phyloP scores from a whole-genome alignment of 352 stramenopile species.

The Pythium biforme region DNA sequence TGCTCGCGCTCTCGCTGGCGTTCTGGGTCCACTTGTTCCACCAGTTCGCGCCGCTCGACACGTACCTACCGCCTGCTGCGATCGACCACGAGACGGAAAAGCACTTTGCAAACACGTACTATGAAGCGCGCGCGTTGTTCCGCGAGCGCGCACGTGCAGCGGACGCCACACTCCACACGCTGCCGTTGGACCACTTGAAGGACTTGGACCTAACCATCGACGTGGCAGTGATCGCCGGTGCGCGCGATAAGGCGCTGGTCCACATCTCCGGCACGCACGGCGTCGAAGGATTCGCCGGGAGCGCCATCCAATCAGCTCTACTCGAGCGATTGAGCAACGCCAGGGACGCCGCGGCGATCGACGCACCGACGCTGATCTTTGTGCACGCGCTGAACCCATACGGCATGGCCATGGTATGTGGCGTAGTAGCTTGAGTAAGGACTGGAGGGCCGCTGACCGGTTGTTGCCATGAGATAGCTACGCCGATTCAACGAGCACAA shows the following conservation, averaged over 20 bases:
- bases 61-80: slow-evolving; percentile 35
- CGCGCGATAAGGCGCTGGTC: slow-evolving; percentile 25
- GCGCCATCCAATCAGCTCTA: slow-evolving; percentile 51
- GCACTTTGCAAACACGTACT: slow-evolving; percentile 35
- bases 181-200: slow-evolving; percentile 20
- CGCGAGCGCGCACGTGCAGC: slow-evolving; percentile 14
- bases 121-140: slow-evolving; percentile 35
- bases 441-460: no score
- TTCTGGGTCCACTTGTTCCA: slow-evolving; percentile 23
- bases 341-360: slow-evolving; percentile 6
- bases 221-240: slow-evolving; percentile 29
- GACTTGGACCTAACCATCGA: slow-evolving; percentile 38
- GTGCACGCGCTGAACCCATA: slow-evolving; percentile 92
- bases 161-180: slow-evolving; percentile 25
- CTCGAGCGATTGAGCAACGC: slow-evolving; percentile 16
- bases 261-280: slow-evolving; percentile 51
- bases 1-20: slow-evolving; percentile 20
- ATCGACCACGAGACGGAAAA: slow-evolving; percentile 5
- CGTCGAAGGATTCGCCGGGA: slow-evolving; percentile 49
- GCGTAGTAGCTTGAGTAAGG: no score
- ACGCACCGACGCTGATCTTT: slow-evolving; percentile 82
- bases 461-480: slow-evolving; percentile 28
- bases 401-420: slow-evolving; percentile 71
- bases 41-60: slow-evolving; percentile 25
- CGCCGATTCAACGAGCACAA: slow-evolving; percentile 92